A percentile compares a stretch with the other conserved stretches of the same genome.
phyloP scores from a whole-genome alignment of 129 eudicot genomes.

The Lonicera japonica region DNA sequence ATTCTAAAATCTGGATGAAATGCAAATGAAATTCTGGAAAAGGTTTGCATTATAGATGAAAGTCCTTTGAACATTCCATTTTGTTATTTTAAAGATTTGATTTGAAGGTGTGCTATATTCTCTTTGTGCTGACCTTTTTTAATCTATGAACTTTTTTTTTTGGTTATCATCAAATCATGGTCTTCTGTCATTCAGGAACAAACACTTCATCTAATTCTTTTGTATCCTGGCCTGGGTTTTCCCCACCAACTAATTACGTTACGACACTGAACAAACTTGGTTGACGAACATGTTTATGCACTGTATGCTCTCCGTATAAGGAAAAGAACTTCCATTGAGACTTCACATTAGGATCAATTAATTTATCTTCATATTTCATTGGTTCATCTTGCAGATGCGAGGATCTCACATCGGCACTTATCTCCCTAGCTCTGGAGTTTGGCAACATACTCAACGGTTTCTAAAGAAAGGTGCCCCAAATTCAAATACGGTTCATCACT shows the following conservation, averaged over 20 bases:
- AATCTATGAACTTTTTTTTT: no score
- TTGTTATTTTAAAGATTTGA: no score
- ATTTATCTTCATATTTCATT: background rate
- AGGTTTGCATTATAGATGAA: background rate
- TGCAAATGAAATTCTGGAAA: background rate
- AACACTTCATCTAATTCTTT: no score
- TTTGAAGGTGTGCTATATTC: no score
- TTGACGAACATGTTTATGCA: no score
- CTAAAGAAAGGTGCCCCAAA: slow-evolving; percentile 58
- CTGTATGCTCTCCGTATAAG: background rate
- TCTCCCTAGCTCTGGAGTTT: slow-evolving; percentile 89
- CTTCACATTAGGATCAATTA: background rate
- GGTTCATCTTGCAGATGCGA: slow-evolving; percentile 48
- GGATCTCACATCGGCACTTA: slow-evolving; percentile 98
- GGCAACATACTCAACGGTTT: slow-evolving; percentile 90
- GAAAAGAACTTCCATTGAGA: slow-evolving; percentile 1
- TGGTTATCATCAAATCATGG: no score
- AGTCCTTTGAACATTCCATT: background rate
- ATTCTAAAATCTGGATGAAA: background rate
- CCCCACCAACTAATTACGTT: no score
- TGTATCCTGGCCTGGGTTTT: no score
- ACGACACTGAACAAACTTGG: no score
- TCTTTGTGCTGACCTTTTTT: no score
- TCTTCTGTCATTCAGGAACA: no score
- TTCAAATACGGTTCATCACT: slow-evolving; percentile 56